Percentiles rank a stretch among this genome's conserved stretches.
Conservation (phyloP, 257 asterid genomes). For the Leptodermis oblonga region DNA sequence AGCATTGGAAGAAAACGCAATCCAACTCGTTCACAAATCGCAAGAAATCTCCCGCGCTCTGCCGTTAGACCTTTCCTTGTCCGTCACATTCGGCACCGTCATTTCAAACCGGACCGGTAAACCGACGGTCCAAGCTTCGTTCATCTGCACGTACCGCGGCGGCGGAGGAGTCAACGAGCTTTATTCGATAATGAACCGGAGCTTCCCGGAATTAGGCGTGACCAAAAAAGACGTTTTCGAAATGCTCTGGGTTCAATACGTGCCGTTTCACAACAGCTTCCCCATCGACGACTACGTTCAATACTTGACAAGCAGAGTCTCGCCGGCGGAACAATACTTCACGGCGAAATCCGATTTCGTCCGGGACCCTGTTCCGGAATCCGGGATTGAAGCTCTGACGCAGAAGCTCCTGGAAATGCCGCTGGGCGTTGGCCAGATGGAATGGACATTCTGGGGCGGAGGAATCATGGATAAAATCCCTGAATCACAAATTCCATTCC, state of each 20-base stretch:
- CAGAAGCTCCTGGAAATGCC: not conserved
- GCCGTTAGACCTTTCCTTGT: not conserved
- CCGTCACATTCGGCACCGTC: not conserved
- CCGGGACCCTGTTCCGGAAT: not conserved
- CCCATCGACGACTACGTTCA: not conserved
- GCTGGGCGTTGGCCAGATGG: not conserved
- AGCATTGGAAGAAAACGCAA: slow-evolving; percentile 8
- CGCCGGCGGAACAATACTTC: not conserved
- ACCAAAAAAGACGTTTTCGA: not conserved
- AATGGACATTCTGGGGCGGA: slow-evolving; percentile 1
- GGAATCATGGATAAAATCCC: slow-evolving; percentile 8
- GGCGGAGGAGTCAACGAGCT: slow-evolving; percentile 1
- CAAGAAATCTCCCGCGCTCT: not conserved
- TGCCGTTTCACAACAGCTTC: not conserved
- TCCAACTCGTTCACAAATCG: not conserved
- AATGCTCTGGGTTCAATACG: not conserved
- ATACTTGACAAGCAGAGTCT: not conserved
- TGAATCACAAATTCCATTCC: slow-evolving; percentile 5
- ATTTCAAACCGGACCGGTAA: not conserved
- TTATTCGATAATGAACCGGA: not conserved
- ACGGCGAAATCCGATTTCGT: not conserved
- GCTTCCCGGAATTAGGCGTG: slow-evolving; percentile 2
- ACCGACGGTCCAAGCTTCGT: not conserved
- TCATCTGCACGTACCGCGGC: not conserved
- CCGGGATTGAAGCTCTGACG: not conserved